These are phyloP conservation scores for Esteya vermicola DNA, from an alignment of 2,329 filamentous ascomycete genomes.

Conservation along the genomic window DNA sequence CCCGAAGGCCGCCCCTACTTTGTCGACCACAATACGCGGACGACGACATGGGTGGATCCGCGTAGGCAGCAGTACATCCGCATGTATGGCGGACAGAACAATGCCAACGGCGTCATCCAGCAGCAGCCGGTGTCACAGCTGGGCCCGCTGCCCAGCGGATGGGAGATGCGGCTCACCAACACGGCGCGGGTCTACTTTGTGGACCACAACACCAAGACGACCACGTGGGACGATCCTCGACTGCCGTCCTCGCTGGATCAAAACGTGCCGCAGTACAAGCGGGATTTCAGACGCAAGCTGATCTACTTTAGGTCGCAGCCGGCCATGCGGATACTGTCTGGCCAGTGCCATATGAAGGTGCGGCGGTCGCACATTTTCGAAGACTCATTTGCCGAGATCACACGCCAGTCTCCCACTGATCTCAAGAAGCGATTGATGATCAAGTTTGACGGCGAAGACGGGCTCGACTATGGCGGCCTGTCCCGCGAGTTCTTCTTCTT, in stretches of 20 bases:
- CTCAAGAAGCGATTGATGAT: slow-evolving; percentile 99
- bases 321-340: slow-evolving; percentile 84
- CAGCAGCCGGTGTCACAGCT: slow-evolving; percentile 96
- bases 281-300: slow-evolving; percentile 92
- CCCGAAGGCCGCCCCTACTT: slow-evolving; percentile 93
- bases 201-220: slow-evolving; percentile 98
- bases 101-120: slow-evolving; percentile 74
- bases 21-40: slow-evolving; percentile 95
- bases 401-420: slow-evolving; percentile 87
- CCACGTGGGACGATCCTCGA: slow-evolving; percentile 95
- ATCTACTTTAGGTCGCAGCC: slow-evolving; percentile 99
- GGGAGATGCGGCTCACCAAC: slow-evolving; percentile 99
- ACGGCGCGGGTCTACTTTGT: slow-evolving; percentile 97
- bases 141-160: slow-evolving; percentile 86
- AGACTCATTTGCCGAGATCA: slow-evolving; percentile 97
- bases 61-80: slow-evolving; percentile 94
- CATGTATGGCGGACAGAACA: slow-evolving; percentile 87
- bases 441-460: slow-evolving; percentile 98
- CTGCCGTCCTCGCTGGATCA: slow-evolving; percentile 92
- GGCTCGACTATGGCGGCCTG: slow-evolving; percentile 92
- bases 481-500: slow-evolving; percentile 99
- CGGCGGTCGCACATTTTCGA: slow-evolving; percentile 95
- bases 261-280: slow-evolving; percentile 98
- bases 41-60: slow-evolving; percentile 97
- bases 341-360: slow-evolving; percentile 97